Percentiles rank a stretch among this genome's conserved stretches.
Conservation (phyloP, 2,329 filamentous ascomycete genomes). For the Claviceps digitariae region DNA sequence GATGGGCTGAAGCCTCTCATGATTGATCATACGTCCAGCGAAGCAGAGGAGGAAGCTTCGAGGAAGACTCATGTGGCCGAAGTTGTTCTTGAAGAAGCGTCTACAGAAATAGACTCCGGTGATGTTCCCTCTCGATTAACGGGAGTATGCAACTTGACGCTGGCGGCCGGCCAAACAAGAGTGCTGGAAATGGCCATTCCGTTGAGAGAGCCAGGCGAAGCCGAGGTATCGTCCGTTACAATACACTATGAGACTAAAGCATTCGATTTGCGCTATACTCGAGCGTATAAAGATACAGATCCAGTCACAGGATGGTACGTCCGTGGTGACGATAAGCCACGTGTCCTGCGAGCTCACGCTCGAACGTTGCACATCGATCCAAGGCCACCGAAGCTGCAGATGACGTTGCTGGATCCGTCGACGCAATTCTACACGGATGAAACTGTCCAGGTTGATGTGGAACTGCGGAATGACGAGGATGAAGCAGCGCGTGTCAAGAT, state of each 20-base stretch:
- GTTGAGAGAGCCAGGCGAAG: slow-evolving; percentile 71
- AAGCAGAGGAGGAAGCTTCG: slow-evolving; percentile 5
- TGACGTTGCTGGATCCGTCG: slow-evolving; percentile 47
- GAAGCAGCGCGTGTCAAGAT: slow-evolving; percentile 60
- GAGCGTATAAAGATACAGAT: slow-evolving; percentile 34
- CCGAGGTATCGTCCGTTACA: slow-evolving; percentile 49
- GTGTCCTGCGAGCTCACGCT: slow-evolving; percentile 33
- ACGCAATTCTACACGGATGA: slow-evolving; percentile 82
- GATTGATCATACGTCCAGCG: slow-evolving; percentile 28
- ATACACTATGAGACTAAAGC: slow-evolving; percentile 48
- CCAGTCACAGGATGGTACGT: slow-evolving; percentile 37
- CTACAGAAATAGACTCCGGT: slow-evolving; percentile 10
- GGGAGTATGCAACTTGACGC: slow-evolving; percentile 48
- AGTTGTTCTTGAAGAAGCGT: slow-evolving; percentile 18
- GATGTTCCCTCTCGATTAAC: slow-evolving; percentile 26
- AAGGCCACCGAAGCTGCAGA: slow-evolving; percentile 81
- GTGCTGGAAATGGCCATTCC: slow-evolving; percentile 60
- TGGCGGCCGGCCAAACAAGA: slow-evolving; percentile 53
- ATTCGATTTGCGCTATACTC: slow-evolving; percentile 55
- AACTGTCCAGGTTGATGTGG: slow-evolving; percentile 51
- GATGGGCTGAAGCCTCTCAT: slow-evolving; percentile 43
- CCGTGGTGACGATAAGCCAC: slow-evolving; percentile 27
- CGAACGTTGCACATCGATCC: slow-evolving; percentile 61
- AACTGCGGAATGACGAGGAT: slow-evolving; percentile 71
- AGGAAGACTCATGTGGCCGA: slow-evolving; percentile 8